Conservation (phyloP, 768 basidiomycete genomes). For the Daedaleopsis sinensis region DNA sequence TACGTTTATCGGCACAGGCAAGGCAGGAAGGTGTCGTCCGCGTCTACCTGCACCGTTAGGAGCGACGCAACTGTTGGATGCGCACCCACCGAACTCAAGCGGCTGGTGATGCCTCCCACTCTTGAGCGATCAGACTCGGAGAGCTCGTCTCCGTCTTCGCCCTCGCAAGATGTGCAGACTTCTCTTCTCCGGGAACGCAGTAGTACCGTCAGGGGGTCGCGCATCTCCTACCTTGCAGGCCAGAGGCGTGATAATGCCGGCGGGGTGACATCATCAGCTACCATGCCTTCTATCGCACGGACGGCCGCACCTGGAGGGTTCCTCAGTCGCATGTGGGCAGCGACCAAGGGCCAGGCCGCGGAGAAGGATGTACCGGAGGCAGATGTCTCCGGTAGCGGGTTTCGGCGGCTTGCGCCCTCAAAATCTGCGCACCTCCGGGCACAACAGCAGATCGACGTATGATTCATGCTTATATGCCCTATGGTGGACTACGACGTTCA, state of each 20-base stretch:
- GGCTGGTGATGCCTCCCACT: slow-evolving; percentile 9
- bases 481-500: slow-evolving; percentile 7
- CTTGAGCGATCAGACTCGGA: slow-evolving; percentile 7
- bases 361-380: slow-evolving; percentile 25
- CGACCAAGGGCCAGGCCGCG: slow-evolving; percentile 41
- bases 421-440: slow-evolving; percentile 46
- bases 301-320: slow-evolving; percentile 47
- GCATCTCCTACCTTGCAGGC: slow-evolving; percentile 18
- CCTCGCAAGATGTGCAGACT: slow-evolving; percentile 24
- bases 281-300: slow-evolving; percentile 27
- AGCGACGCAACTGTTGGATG: slow-evolving; percentile 25
- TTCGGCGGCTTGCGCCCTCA: slow-evolving; percentile 47
- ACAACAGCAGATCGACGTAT: slow-evolving; percentile 23
- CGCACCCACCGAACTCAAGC: slow-evolving; percentile 20
- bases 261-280: slow-evolving; percentile 17
- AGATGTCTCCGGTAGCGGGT: slow-evolving; percentile 34
- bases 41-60: slow-evolving; percentile 40
- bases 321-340: slow-evolving; percentile 76
- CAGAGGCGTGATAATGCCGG: slow-evolving; percentile 1
- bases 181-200: slow-evolving; percentile 12
- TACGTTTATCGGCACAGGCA: slow-evolving; percentile 41
- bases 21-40: slow-evolving; percentile 42
- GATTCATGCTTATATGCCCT: slow-evolving; percentile 8
- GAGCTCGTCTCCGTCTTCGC: slow-evolving; percentile 38
- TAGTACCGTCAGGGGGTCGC: slow-evolving; percentile 31